Base-by-base conservation (phyloP, 306 rosid species). In the Citrullus amarus region DNA sequence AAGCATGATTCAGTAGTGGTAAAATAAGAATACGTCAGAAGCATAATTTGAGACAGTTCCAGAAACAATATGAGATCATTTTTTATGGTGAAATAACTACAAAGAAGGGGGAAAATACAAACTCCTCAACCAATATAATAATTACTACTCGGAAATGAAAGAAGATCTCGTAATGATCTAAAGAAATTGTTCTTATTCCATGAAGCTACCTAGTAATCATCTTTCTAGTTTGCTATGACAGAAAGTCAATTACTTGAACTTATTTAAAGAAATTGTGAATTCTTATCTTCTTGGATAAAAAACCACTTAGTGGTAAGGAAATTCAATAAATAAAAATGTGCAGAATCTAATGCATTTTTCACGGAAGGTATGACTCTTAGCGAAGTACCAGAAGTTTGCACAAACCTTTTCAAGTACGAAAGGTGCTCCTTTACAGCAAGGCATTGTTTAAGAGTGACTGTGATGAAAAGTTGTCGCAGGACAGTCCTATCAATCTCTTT, bases 401-500 rank as follows among this genome's bases (percentile, higher is more conserved):
- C 84, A 30, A 50, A 89, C 96, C 93, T 91, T 88, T 77, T 83
- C 83, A 89, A 68, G 71, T 81, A 73, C 25, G 72, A 85, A 57
- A 91, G 81, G 43, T 89, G 82, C 68, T 88, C 82, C 68, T 89
- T 89, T 2, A 91, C 92, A 17, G 88, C 90, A 67, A 67, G 82
- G 78, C 96, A 89, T 32, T 89, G 82, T 63, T 87, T 86, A n/a
- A 91, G 88, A 80, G 86, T 89, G 63, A 84, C 85, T 32, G 96
- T 91, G 75, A 89, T 90, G 74, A 91, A 91, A 60, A 91, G 65
- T 75, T 91, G 96, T 61, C 77, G 87, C 73, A 91, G 61, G 50
- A 84, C 79, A 30, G 80, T 85, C 75, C 43, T 77, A 30, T 71
- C 56, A 41, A 43, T 80, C 77, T 70, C 68, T 25, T 50, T 53